Conservation (phyloP, 1,284 basidiomycete species). For the Irpex sp. region DNA sequence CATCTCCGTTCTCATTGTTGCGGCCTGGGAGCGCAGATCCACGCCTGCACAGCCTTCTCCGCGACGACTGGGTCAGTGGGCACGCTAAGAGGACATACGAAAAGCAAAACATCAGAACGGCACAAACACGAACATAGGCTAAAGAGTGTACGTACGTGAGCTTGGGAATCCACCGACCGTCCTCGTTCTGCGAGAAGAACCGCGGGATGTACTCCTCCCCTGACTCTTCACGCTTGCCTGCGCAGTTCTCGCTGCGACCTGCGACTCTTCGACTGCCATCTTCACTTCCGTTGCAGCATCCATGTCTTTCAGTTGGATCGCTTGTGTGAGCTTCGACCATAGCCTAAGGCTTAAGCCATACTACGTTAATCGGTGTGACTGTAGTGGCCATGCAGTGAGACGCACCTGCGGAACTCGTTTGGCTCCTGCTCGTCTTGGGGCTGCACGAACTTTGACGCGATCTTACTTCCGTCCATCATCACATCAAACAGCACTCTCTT, state of each 20-base stretch:
- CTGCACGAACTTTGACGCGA: slow-evolving; percentile 80
- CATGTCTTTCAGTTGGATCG: slow-evolving; percentile 89
- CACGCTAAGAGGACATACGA: slow-evolving; percentile 48
- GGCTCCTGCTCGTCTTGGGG: slow-evolving; percentile 87
- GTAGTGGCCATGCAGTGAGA: slow-evolving; percentile 7
- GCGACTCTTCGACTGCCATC: slow-evolving; percentile 83
- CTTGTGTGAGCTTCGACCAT: slow-evolving; percentile 85
- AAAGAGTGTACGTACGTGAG: slow-evolving; percentile 47
- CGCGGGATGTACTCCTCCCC: slow-evolving; percentile 66
- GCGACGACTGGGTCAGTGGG: slow-evolving; percentile 69
- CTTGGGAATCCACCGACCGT: slow-evolving; percentile 81
- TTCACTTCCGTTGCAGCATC: slow-evolving; percentile 92
- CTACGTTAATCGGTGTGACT: no score
- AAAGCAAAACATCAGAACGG: not conserved
- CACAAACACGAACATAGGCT: not conserved
- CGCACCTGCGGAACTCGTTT: slow-evolving; percentile 83
- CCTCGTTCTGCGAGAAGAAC: slow-evolving; percentile 75
- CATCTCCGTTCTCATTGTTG: no score
- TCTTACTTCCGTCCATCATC: slow-evolving; percentile 63
- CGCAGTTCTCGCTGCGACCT: slow-evolving; percentile 73
- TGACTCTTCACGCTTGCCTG: slow-evolving; percentile 70
- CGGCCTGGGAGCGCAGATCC: slow-evolving; percentile 45
- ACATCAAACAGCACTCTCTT: slow-evolving; percentile 87
- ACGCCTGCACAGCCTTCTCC: slow-evolving; percentile 51
- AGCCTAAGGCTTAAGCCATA: slow-evolving; percentile 42